Evolutionary conservation across 164 flowering plant species (phyloP), one percentile per base, ranked within the genome.

Genomic region (Paratinospora sagittata): DNA sequence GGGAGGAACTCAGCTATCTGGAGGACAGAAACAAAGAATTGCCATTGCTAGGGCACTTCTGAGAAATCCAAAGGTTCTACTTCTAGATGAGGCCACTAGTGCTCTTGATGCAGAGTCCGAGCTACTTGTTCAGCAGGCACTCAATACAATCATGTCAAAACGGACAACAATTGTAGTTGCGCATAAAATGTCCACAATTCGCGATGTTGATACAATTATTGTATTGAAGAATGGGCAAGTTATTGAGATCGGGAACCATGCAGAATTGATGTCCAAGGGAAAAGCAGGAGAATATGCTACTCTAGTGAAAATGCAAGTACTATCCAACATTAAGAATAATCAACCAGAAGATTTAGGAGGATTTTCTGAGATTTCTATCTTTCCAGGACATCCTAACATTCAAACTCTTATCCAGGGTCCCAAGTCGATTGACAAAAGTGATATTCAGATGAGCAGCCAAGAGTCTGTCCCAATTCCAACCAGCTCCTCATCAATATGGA

Each of bases 91-190:
- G 73, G 88, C 92, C 33, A 87, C 89, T 21, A 84, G 92, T 80
- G 90, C 90, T 55, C 85, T 88, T 68, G 93, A 87, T 76, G 75
- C 86, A 60, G 90, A 83, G 77, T 85, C 89, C n/a, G 90, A 89
- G 71, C 74, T 63, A 8, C 39, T 84, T 37, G 92, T 88, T 71
- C 92, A 86, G 74, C 81, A 84, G 72, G 86, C 88, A 23, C 77
- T 89, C 7, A 77, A 83, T 11, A 76, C 37, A 67, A 78, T 87
- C 39, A 84, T 82, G 85, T 73, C 79, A 27, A 58, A 77, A 4
- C 72, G 91, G 60, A 89, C 93, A 24, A 83, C 87, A 8, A 75
- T 89, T 8, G 39, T 89, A 17, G 78, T 87, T 67, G 93, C 93
- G 66, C 93, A 87, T 70, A 74, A 87, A 27, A 73, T 89, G 30